A percentile compares a stretch with the other conserved stretches of the same genome.
Conservation (phyloP, 495 filamentous ascomycete species). For the Penicillium odoratum region DNA sequence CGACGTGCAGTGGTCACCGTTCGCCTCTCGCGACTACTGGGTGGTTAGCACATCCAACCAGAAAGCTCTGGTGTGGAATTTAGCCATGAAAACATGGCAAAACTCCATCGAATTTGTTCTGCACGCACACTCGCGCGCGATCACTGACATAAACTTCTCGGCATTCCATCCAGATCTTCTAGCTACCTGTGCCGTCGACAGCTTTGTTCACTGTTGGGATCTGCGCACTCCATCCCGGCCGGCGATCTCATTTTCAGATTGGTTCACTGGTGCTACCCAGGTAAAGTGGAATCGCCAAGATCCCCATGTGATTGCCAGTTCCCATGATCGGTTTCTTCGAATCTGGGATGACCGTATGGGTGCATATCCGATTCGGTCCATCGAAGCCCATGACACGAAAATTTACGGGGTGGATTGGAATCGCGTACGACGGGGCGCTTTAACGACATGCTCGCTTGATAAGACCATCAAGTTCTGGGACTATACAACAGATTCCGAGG, state of each 20-base stretch:
- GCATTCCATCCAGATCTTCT: conserved; percentile 88
- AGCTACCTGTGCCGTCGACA: conserved; percentile 90
- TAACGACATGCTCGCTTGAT: conserved; percentile 89
- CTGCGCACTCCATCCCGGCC: conserved; percentile 72
- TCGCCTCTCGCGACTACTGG: conserved; percentile 86
- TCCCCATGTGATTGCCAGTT: conserved; percentile 79
- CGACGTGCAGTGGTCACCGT: conserved; percentile 98
- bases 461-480: conserved; percentile 96
- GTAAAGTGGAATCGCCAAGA: conserved; percentile 95
- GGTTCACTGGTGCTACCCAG: conserved; percentile 92
- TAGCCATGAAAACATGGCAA: conserved; percentile 70
- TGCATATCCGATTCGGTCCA: conserved; percentile 74
- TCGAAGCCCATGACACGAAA: conserved; percentile 89
- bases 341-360: conserved; percentile 91
- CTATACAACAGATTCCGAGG: conserved; percentile 61
- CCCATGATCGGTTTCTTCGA: conserved; percentile 80
- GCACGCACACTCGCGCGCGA: conserved; percentile 84
- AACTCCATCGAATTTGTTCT: conserved; percentile 87
- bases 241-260: conserved; percentile 83
- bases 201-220: conserved; percentile 94
- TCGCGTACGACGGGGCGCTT: conserved; percentile 63
- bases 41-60: conserved; percentile 93
- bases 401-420: conserved; percentile 98
- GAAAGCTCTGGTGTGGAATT: conserved; percentile 93
- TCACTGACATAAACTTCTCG: conserved; percentile 96